These are phyloP conservation scores for Pythium grandisporangium DNA, from an alignment of 352 stramenopile genomes.

Conservation along the genomic window DNA sequence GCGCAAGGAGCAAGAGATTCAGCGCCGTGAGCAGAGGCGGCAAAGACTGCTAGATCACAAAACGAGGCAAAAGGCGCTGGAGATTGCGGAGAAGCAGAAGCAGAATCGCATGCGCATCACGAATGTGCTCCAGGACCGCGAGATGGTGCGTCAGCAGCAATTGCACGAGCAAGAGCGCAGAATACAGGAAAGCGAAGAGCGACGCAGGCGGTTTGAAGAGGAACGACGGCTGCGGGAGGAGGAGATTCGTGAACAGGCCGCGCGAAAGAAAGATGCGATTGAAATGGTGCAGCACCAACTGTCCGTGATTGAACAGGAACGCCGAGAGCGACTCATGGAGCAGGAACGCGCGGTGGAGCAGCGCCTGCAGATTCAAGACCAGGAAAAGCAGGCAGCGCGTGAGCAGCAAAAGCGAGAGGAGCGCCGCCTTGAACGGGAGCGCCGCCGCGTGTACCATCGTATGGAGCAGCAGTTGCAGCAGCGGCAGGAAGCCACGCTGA, in stretches of 20 bases:
- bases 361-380: constrained; percentile 28
- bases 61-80: constrained; percentile 26
- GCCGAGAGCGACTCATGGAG: constrained; percentile 30
- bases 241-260: constrained; percentile 29
- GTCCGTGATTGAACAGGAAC: constrained; percentile 36
- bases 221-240: constrained; percentile 25
- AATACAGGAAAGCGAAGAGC: constrained; percentile 49
- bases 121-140: constrained; percentile 51
- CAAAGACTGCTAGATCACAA: constrained; percentile 35
- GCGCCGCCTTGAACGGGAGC: constrained; percentile 33
- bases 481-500: constrained; percentile 26
- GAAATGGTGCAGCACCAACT: constrained; percentile 52
- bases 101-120: constrained; percentile 59
- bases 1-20: constrained; percentile 36
- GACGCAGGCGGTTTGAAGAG: constrained; percentile 20
- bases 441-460: constrained; percentile 36
- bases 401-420: constrained; percentile 46
- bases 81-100: constrained; percentile 48
- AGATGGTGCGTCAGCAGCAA: constrained; percentile 31
- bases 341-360: constrained; percentile 36
- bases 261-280: constrained; percentile 54
- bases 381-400: constrained; percentile 37
- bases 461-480: constrained; percentile 50
- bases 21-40: constrained; percentile 28
- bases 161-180: constrained; percentile 43